These are phyloP conservation scores for Phyllosticta paracitricarpa DNA, from an alignment of 2,329 filamentous ascomycete genomes.

Conservation along the genomic window DNA sequence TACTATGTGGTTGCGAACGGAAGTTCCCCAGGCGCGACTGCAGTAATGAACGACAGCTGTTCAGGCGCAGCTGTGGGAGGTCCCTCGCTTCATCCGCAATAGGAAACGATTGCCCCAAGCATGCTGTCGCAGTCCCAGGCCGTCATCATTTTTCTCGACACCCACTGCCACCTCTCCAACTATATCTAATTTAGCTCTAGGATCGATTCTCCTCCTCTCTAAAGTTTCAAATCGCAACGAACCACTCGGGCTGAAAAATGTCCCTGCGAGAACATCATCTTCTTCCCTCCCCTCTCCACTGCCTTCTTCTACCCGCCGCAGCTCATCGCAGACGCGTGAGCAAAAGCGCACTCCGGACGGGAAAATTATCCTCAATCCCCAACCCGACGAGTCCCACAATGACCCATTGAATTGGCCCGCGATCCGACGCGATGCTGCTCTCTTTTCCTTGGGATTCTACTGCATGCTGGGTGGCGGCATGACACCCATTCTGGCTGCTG, in stretches of 20 bases:
- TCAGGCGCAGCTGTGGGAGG: no score
- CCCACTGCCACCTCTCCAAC: not conserved
- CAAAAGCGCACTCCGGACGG: slow-evolving; percentile 76
- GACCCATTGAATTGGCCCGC: slow-evolving; percentile 88
- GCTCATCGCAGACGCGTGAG: slow-evolving; percentile 17
- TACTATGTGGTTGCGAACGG: no score
- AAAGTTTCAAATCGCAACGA: slow-evolving; percentile 48
- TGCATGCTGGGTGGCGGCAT: slow-evolving; percentile 91
- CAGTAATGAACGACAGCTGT: no score
- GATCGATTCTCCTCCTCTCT: slow-evolving; percentile 52
- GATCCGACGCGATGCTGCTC: slow-evolving; percentile 68
- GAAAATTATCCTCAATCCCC: slow-evolving; percentile 77
- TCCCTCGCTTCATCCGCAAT: no score
- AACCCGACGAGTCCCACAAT: slow-evolving; percentile 82
- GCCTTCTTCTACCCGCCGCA: slow-evolving; percentile 13
- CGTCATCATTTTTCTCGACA: not conserved
- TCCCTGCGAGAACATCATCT: slow-evolving; percentile 50
- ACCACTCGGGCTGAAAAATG: slow-evolving; percentile 49
- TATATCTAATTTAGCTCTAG: slow-evolving; percentile 23
- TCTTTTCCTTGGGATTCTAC: slow-evolving; percentile 79
- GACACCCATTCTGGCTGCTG: slow-evolving; percentile 80
- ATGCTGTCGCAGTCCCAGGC: not conserved
- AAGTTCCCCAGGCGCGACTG: no score
- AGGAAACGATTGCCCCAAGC: no score
- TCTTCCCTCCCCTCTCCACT: slow-evolving; percentile 43